Conservation (phyloP, 345 rosid species). For the Euphorbia peplus region DNA sequence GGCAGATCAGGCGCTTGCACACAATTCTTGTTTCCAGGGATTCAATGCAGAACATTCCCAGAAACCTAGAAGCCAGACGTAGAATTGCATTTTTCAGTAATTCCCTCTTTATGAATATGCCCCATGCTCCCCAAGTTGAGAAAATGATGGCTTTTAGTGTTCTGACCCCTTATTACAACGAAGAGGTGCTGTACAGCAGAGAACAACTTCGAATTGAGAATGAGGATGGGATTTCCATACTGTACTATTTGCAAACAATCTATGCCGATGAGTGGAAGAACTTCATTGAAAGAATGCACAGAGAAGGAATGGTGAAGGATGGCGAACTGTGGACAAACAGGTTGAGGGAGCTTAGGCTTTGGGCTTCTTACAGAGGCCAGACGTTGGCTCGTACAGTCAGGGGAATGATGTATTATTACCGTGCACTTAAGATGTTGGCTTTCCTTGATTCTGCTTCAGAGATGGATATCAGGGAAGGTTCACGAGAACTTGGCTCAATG, state of each 20-base stretch:
- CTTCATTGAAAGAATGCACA: constrained; percentile 85
- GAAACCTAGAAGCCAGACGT: constrained; percentile 90
- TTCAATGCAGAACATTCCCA: constrained; percentile 79
- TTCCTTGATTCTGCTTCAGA: constrained; percentile 97
- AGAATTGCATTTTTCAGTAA: constrained; percentile 95
- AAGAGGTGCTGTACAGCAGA: constrained; percentile 83
- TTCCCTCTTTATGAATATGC: constrained; percentile 95
- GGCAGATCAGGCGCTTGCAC: constrained; percentile 85
- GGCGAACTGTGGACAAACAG: constrained; percentile 66
- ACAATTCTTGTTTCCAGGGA: constrained; percentile 87
- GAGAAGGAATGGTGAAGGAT: constrained; percentile 75
- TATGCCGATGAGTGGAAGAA: constrained; percentile 94
- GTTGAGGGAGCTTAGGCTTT: constrained; percentile 85
- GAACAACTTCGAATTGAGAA: constrained; percentile 88
- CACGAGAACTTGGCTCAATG: constrained; percentile 76
- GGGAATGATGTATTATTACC: constrained; percentile 98
- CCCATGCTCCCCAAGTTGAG: constrained; percentile 99
- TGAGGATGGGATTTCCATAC: constrained; percentile 88
- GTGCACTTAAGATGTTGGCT: constrained; percentile 92
- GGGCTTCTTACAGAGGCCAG: constrained; percentile 99
- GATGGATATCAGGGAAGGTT: constrained; percentile 79
- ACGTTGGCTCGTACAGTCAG: constrained; percentile 90
- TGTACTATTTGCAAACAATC: constrained; percentile 88
- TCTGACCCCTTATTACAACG: constrained; percentile 88
- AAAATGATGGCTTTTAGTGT: constrained; percentile 98